Evolutionary conservation across 768 basidiomycete species (phyloP).

Genomic region (Tylopilus sp.): DNA sequence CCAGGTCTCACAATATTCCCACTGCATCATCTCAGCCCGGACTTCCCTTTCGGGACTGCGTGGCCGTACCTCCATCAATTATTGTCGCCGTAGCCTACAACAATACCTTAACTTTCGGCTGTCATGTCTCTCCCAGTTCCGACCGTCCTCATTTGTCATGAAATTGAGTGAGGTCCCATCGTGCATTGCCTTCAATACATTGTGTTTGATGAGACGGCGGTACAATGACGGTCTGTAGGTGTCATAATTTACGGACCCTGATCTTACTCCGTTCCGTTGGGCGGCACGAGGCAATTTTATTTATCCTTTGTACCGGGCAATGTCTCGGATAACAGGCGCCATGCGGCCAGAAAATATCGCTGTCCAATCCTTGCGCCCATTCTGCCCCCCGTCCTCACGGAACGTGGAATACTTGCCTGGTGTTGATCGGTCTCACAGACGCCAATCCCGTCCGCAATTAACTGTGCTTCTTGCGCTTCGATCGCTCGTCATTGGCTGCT

Average conservation of each 20-base stretch:
- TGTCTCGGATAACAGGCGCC: constrained; percentile 1
- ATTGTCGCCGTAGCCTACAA: neutral
- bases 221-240: neutral
- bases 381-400: neutral
- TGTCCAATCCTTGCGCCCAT: neutral
- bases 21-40: neutral
- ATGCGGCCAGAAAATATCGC: neutral
- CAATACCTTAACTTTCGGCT: neutral
- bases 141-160: neutral
- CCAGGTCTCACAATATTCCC: constrained; percentile 12
- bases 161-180: neutral
- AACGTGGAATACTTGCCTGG: constrained; percentile 2
- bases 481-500: constrained; percentile 15
- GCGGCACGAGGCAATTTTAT: neutral
- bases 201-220: neutral
- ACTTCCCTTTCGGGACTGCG: neutral
- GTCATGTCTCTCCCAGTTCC: constrained; percentile 3
- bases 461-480: constrained; percentile 16
- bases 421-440: constrained; percentile 22
- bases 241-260: constrained; percentile 9
- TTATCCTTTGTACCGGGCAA: constrained; percentile 6
- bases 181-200: neutral
- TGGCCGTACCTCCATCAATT: neutral
- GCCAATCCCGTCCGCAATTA: constrained; percentile 23
- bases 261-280: constrained; percentile 13